Evolutionary conservation across 805 yeast species (phyloP), one percentile per base, ranked within the genome.

Genomic region (Candida palmyrensis): DNA sequence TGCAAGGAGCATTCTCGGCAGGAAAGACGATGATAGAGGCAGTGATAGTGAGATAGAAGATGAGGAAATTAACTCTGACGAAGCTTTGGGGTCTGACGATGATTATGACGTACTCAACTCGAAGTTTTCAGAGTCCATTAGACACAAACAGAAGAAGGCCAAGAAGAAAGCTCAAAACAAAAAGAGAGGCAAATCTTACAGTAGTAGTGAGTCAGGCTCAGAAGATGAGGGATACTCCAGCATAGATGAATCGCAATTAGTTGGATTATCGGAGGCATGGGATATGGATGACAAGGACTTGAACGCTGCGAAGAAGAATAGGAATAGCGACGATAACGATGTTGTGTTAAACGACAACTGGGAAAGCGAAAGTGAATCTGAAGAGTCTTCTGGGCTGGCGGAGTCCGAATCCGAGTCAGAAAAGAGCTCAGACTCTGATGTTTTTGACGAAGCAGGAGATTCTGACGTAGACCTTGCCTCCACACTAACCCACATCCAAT

Each of bases 251-350:
- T 65, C 57, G 19, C 83, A 86, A 43, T 67, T 88, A 34, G 71
- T 82, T 38, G 75, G 94, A 0, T 64, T 88, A 25, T 82, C 95
- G n/a, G 88, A 80, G 44, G 88, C 85, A 3, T 87, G 95, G 95
- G 96, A 83, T 49, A 57, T 77, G 57, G 92, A 85, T 52, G 86
- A 79, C 20, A 59, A 54, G 18, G 80, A 74, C 38, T 41, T 51
- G 32, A 39, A 49, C 25, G 40, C 46, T 17, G 39, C 43, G 37
- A 40, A 35, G 15, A 33, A 42, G 14, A 40, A 15, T 12, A 40
- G 30, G 39, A 48, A 40, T 32, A 16, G 22, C 15, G 18, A 20
- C 8, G 25, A 4, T 5, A 25, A 16, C 11, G 59, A 51, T n/a
- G 35, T 54, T 18, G 52, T 55, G 1, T 53, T 59, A 32, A 44